Evolutionary conservation across 257 asterid species (phyloP).

Genomic region (Hygrophila difformis): DNA sequence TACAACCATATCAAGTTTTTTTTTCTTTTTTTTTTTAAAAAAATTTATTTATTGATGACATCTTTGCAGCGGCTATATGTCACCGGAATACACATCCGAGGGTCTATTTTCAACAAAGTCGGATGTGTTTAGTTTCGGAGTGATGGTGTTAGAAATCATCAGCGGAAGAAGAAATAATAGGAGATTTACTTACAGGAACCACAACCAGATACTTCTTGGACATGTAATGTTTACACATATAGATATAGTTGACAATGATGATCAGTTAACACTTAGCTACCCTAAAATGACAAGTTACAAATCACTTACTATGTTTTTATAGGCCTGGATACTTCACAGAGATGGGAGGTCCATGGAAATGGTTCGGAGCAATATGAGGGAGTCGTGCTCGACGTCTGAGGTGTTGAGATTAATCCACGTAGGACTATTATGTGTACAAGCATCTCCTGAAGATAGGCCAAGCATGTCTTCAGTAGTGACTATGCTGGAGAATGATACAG

Average conservation of each 20-base stretch:
- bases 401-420: slow-evolving; percentile 16
- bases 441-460: slow-evolving; percentile 29
- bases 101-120: neutral
- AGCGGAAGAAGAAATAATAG: slow-evolving; percentile 1
- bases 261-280: no score
- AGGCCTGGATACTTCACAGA: slow-evolving; percentile 26
- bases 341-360: slow-evolving; percentile 21
- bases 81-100: neutral
- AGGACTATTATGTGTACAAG: slow-evolving; percentile 29
- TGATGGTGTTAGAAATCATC: neutral
- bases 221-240: slow-evolving; percentile 7
- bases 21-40: no score
- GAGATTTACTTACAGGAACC: neutral
- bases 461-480: slow-evolving; percentile 22
- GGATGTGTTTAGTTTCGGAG: neutral
- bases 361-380: slow-evolving; percentile 12
- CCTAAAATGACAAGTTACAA: no score
- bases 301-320: neutral
- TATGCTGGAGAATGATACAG: slow-evolving; percentile 19
- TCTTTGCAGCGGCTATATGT: neutral
- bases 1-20: no score
- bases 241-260: no score
- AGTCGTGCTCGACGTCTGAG: neutral
- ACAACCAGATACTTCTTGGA: neutral
- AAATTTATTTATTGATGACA: no score